These are phyloP conservation scores for Tricholoma furcatifolium DNA, from an alignment of 768 basidiomycete species.

Conservation along the genomic window DNA sequence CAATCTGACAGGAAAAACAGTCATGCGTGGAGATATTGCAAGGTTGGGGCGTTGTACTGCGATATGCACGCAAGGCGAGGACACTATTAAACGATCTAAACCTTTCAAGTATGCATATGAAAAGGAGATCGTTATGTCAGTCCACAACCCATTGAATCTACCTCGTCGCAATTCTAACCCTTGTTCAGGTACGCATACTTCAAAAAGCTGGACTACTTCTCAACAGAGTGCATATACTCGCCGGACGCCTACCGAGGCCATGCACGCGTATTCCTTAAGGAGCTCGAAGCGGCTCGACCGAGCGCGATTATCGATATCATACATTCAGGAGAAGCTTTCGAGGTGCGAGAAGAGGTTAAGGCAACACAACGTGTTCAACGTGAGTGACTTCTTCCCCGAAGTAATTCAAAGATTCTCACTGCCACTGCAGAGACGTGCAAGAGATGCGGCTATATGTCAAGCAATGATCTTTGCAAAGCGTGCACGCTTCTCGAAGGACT, in stretches of 20 bases:
- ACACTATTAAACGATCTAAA: conserved; percentile 94
- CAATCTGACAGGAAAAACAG: conserved; percentile 39
- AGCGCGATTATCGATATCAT: conserved; percentile 98
- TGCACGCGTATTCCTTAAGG: conserved; percentile 91
- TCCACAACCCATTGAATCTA: conserved; percentile 5
- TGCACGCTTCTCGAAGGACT: conserved; percentile 89
- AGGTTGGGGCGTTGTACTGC: conserved; percentile 90
- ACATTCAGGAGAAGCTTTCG: conserved; percentile 92
- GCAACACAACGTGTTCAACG: conserved; percentile 82
- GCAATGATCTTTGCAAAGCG: conserved; percentile 95
- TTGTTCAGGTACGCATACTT: conserved; percentile 91
- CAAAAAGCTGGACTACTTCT: conserved; percentile 98
- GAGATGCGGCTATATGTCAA: conserved; percentile 94
- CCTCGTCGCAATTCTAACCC: background rate
- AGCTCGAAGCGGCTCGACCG: conserved; percentile 90
- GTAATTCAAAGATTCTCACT: conserved; percentile 6
- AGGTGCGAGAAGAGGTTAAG: conserved; percentile 82
- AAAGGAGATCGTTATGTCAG: conserved; percentile 98
- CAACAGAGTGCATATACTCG: conserved; percentile 98
- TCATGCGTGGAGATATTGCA: conserved; percentile 97
- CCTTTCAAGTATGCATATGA: conserved; percentile 99
- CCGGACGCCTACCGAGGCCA: conserved; percentile 99
- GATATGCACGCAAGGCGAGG: conserved; percentile 94
- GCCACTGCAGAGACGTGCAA: conserved; percentile 73
- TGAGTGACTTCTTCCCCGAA: conserved; percentile 39